Evolutionary conservation across 225 moss, liverwort and hornwort species (phyloP), one percentile per base, ranked within the genome.

Genomic region (Rhytidiadelphus loreus): DNA sequence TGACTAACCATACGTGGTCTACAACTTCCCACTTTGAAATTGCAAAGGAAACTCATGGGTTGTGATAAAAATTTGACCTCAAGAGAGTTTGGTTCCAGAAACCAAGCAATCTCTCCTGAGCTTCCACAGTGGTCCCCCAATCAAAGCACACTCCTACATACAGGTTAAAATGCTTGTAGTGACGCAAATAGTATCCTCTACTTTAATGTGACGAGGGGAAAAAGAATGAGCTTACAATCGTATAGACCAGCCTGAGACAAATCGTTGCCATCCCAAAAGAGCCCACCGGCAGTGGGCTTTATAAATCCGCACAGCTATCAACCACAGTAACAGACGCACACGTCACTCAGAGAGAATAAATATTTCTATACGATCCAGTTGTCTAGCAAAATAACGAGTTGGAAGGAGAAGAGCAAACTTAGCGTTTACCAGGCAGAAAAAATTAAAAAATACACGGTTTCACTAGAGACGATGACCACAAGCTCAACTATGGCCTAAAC

Each of bases 211-310:
- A 78, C 32, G 48, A 63, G 81, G 37, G 52, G 86, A 77, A 84
- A 77, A 81, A 77, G 86, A 50, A 88, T 60, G 78, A 86, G 87
- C 94, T 92, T 73, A 98, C 98, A 93, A 94, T 98, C 96, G 80
- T 93, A 90, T 65, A 96, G 93, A 82, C 97, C 98, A 50, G 93
- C 17, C 64, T 93, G 89, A 89, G 96, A 93, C 58, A 98, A 91
- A 88, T 98, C 95, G 86, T 93, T 92, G 77, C 96, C 97, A 65
- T 98, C 96, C 97, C 96, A 98, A 25, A 90, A 89, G 81, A 98
- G 94, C 46, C 88, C 86, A 78, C 97, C 97, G 35, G 96, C 96
- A 90, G 94, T 98, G 53, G 97, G 96, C 88, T 90, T 89, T 25
- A 98, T 90, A 61, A 96, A 96, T 90, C 85, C 87, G 94, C 92